phyloP scores from a whole-genome alignment of 116 monocot species.

The Phalaenopsis hybrid region DNA sequence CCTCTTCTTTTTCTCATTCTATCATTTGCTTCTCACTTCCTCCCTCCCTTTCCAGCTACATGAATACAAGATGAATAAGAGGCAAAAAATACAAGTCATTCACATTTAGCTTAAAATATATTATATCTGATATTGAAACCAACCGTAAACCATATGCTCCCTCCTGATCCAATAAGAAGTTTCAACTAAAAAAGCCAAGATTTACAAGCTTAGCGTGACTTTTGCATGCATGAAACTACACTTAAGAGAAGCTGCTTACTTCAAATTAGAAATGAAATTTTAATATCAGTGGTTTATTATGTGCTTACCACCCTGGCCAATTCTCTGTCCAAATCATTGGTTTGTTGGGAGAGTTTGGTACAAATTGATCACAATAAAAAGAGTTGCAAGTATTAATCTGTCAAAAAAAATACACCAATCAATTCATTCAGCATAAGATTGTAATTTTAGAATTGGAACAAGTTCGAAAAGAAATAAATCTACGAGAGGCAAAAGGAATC shows the following conservation, averaged over 20 bases:
- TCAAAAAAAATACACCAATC: conserved; percentile 6
- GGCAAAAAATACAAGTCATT: neutral
- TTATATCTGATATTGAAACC: neutral
- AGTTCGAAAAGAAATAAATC: neutral
- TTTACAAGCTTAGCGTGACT: neutral
- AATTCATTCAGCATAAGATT: conserved; percentile 2
- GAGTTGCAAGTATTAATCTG: conserved; percentile 98
- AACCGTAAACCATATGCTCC: neutral
- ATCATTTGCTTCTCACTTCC: neutral
- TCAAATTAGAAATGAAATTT: neutral
- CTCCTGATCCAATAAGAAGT: neutral
- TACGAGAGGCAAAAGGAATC: neutral
- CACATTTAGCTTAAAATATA: neutral
- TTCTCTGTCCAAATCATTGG: conserved; percentile 98
- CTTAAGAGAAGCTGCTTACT: neutral
- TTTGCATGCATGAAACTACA: neutral
- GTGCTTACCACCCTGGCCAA: conserved; percentile 92
- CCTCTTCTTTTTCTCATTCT: neutral
- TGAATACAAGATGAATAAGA: neutral
- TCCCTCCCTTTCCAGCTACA: neutral
- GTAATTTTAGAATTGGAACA: neutral
- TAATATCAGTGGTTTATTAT: neutral
- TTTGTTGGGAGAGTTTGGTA: conserved; percentile 65
- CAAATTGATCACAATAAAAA: conserved; percentile 90
- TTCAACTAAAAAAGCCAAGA: neutral